Evolutionary conservation across 495 filamentous ascomycete genomes (phyloP).

Genomic region (Glonium stellatum): DNA sequence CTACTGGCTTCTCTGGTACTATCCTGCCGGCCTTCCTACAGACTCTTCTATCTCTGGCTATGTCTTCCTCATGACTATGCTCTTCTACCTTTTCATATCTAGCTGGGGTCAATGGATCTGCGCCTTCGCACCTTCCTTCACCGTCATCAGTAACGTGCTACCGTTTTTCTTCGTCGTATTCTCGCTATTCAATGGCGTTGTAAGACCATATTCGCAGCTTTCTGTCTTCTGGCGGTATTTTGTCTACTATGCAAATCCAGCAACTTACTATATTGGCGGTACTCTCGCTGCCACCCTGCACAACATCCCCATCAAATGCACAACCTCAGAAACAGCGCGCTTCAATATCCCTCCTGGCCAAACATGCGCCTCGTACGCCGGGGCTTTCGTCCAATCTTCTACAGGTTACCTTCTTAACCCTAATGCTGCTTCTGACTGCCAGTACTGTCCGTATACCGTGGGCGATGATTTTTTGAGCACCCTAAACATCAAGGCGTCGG

Average conservation of each 20-base stretch:
- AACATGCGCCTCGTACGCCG: conserved; percentile 55
- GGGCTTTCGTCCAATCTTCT: conserved; percentile 39
- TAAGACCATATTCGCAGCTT: conserved; percentile 47
- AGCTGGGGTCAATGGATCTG: no score
- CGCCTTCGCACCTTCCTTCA: no score
- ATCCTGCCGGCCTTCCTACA: conserved; percentile 73
- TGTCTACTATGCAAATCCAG: conserved; percentile 72
- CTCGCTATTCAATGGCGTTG: no score
- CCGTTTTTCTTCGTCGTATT: no score
- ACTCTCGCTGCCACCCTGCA: conserved; percentile 58
- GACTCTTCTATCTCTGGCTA: no score
- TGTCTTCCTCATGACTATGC: conserved; percentile 53
- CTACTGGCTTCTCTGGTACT: conserved; percentile 72
- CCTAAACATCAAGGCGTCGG: conserved; percentile 56
- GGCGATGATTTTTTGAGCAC: conserved; percentile 57
- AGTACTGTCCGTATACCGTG: conserved; percentile 62
- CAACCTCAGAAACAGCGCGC: conserved; percentile 51
- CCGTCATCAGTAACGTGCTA: conserved; percentile 36
- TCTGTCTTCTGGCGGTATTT: conserved; percentile 85
- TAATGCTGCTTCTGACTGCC: conserved; percentile 51
- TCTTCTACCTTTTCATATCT: no score
- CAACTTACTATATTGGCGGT: conserved; percentile 61
- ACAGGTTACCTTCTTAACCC: conserved; percentile 44
- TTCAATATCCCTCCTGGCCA: conserved; percentile 47
- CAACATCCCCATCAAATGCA: conserved; percentile 53